These are phyloP conservation scores for Staphylotrichum longicolle DNA, from an alignment of 495 filamentous ascomycete genomes.

Conservation along the genomic window DNA sequence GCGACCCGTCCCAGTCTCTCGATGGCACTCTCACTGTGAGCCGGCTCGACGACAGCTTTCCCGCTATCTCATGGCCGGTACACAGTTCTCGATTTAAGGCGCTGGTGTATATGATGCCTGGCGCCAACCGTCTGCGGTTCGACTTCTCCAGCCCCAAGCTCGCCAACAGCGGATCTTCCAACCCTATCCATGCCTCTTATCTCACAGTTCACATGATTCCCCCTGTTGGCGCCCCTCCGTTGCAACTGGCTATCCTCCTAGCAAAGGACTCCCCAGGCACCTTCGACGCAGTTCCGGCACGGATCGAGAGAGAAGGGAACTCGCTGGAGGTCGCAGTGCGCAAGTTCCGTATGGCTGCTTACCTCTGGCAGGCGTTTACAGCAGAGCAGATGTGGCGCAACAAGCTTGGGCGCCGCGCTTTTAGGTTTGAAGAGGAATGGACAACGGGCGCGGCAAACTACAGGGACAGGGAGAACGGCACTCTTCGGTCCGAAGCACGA, in stretches of 20 bases:
- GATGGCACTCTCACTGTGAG: slow-evolving; percentile 78
- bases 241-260: slow-evolving; percentile 81
- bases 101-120: slow-evolving; percentile 79
- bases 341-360: slow-evolving; percentile 88
- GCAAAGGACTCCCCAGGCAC: slow-evolving; percentile 85
- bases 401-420: slow-evolving; percentile 76
- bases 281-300: slow-evolving; percentile 77
- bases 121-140: slow-evolving; percentile 79
- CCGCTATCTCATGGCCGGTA: slow-evolving; percentile 78
- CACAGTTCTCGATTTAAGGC: slow-evolving; percentile 85
- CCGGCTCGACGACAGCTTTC: slow-evolving; percentile 81
- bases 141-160: slow-evolving; percentile 83
- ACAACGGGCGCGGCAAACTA: slow-evolving; percentile 71
- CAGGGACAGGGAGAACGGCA: slow-evolving; percentile 62
- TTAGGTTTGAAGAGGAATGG: slow-evolving; percentile 93
- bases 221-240: slow-evolving; percentile 67
- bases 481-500: slow-evolving; percentile 85
- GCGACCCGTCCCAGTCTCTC: slow-evolving; percentile 64
- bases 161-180: slow-evolving; percentile 63
- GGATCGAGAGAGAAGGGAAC: slow-evolving; percentile 74
- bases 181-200: slow-evolving; percentile 71
- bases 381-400: slow-evolving; percentile 92
- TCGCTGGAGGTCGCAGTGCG: slow-evolving; percentile 71
- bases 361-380: slow-evolving; percentile 94
- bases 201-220: slow-evolving; percentile 82